Percentiles rank a stretch among this genome's conserved stretches.
These are phyloP conservation scores for Leishmania martiniquensis DNA, from an alignment of 208 protist genomes.

Conservation along the genomic window DNA sequence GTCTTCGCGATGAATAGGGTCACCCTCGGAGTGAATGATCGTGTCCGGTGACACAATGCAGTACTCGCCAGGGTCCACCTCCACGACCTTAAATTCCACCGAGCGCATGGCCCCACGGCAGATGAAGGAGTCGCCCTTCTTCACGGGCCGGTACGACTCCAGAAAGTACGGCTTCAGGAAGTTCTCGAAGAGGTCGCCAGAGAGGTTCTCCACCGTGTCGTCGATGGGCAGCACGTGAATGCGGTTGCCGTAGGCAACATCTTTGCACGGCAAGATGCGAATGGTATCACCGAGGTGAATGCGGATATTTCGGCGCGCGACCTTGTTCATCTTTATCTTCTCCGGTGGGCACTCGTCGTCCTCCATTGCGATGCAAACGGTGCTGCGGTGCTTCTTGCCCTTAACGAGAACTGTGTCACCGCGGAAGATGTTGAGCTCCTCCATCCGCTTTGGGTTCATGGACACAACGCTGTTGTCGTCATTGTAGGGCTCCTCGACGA, in stretches of 20 bases:
- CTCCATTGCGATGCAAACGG: constrained; percentile 97
- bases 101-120: constrained; percentile 97
- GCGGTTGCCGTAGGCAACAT: constrained; percentile 98
- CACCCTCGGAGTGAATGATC: constrained; percentile 99
- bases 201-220: constrained; percentile 99
- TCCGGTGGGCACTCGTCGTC: constrained; percentile 94
- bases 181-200: constrained; percentile 99
- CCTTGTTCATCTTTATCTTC: constrained; percentile 99
- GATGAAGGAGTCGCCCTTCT: constrained; percentile 99
- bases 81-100: constrained; percentile 99
- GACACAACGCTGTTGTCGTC: constrained; percentile 99
- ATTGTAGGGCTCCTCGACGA: constrained; percentile 97
- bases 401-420: constrained; percentile 98
- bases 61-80: constrained; percentile 97
- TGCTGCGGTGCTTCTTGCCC: constrained; percentile 98
- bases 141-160: constrained; percentile 99
- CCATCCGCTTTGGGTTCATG: constrained; percentile 96
- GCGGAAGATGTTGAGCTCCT: constrained; percentile 98
- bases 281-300: constrained; percentile 99
- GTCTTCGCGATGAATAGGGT: constrained; percentile 99
- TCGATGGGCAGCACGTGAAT: constrained; percentile 99
- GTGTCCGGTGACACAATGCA: constrained; percentile 99
- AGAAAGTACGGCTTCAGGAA: constrained; percentile 99
- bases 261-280: constrained; percentile 94
- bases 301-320: constrained; percentile 98